Base-by-base conservation (phyloP, 1,284 basidiomycete species). In the Trametes hirsuta region DNA sequence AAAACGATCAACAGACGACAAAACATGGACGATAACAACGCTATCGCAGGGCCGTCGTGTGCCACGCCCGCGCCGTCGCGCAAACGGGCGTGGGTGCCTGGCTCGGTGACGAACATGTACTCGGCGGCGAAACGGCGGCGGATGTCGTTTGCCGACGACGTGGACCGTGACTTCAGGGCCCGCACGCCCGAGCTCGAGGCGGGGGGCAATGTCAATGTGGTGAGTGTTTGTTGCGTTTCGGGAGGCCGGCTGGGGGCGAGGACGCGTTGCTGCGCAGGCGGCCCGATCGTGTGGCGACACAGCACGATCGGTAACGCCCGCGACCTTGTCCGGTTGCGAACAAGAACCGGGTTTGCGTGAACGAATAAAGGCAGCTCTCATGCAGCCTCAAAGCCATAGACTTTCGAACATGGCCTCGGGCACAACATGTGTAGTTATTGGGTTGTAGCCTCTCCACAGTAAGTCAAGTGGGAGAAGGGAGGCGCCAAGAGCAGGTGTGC, bases 21-120 rank as follows among this genome's bases (percentile, higher is more conserved):
- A 41, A 18, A 8, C 15, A 64, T 62, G 61, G 58, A 51, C 45
- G 37, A 61, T 50, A 58, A 61, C 50, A 58, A 57, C 18, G 41
- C 61, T 3, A 58, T 58, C 41, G 57, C 57, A 36, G 56, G 56
- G 30, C 48, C 52, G 50, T 55, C 45, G n/a, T 62, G 60, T 48
- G 53, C 56, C 53, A 65, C 64, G 15, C 64, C 64, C 47, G 47
- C 58, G 39, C 64, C 64, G 58, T 45, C 61, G 30, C 63, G 68
- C 36, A 73, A 73, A 53, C 69, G 72, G 25, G 64, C 64, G 47
- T 71, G 70, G 70, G 65, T 64, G 10, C 72, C 72, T 6, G 65
- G 56, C 3, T 72, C 72, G 47, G 70, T 72, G 49, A 75, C 73
- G 15, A 76, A 75, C 59, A 68, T 71, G 52, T 75, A 72, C 61